A percentile compares a stretch with the other conserved stretches of the same genome.
phyloP scores from a whole-genome alignment of 129 eudicot species.

The Calendula officinalis region DNA sequence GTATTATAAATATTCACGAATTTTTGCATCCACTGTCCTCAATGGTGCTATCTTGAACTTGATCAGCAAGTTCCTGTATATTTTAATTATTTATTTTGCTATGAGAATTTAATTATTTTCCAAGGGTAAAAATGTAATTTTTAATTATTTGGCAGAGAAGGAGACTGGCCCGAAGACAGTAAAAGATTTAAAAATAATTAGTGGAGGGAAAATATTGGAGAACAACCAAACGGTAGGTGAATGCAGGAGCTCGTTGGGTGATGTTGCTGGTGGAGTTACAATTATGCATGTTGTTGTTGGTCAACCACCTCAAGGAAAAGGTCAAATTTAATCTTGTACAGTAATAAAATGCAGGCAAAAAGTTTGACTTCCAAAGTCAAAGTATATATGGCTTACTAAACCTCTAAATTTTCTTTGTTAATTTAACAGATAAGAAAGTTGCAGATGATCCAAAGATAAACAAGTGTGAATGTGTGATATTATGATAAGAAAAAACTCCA shows the following conservation, averaged over 20 bases:
- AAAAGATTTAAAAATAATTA: slow-evolving; percentile 74
- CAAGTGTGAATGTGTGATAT: slow-evolving; percentile 71
- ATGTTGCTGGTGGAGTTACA: slow-evolving; percentile 79
- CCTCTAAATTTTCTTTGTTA: background rate
- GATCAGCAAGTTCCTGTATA: background rate
- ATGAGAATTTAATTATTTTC: slow-evolving; percentile 1
- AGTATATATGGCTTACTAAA: background rate
- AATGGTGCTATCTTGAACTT: background rate
- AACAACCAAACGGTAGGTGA: slow-evolving; percentile 76
- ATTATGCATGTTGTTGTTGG: slow-evolving; percentile 89
- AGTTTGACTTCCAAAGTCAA: background rate
- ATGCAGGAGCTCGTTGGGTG: slow-evolving; percentile 68
- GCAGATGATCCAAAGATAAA: slow-evolving; percentile 47
- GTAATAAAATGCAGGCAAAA: background rate
- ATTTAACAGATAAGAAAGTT: slow-evolving; percentile 59
- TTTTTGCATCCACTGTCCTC: slow-evolving; percentile 13
- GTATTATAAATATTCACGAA: too few species aligned
- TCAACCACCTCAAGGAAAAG: slow-evolving; percentile 65
- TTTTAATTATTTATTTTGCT: background rate
- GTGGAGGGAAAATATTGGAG: slow-evolving; percentile 83
- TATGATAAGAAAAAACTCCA: slow-evolving; percentile 40
- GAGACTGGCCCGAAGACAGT: slow-evolving; percentile 74
- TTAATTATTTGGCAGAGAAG: slow-evolving; percentile 42
- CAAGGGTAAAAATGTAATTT: slow-evolving; percentile 9
- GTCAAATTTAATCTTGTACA: slow-evolving; percentile 11